Conservation (phyloP, 73 alveolate genomes). For the Paramecium sexaurelia region DNA sequence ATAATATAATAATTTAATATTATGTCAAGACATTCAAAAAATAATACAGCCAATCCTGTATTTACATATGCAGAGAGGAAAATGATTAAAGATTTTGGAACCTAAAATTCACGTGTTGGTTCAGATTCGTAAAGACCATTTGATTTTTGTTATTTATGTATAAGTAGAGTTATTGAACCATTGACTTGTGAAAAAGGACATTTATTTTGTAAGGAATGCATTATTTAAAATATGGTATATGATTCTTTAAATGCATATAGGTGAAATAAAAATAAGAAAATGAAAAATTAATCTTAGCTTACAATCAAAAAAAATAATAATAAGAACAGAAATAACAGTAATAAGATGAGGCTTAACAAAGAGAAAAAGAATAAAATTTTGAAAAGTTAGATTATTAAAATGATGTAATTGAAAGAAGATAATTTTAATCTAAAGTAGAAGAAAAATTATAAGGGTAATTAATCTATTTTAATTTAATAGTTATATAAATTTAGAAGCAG, state of each 20-base stretch:
- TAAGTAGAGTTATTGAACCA: constrained; percentile 84
- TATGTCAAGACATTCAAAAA: constrained; percentile 94
- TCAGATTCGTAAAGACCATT: constrained; percentile 87
- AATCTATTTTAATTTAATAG: neutral
- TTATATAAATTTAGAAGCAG: neutral
- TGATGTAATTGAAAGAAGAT: constrained; percentile 30
- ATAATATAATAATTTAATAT: constrained; percentile 15
- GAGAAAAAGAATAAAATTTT: constrained; percentile 66
- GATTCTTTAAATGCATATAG: constrained; percentile 49
- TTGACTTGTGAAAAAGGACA: constrained; percentile 89
- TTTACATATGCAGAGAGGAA: constrained; percentile 92
- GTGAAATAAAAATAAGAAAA: constrained; percentile 75
- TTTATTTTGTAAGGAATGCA: constrained; percentile 89
- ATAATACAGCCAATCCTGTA: constrained; percentile 85
- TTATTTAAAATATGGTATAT: constrained; percentile 79
- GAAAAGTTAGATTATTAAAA: constrained; percentile 44
- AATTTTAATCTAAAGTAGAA: constrained; percentile 62
- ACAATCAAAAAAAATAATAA: constrained; percentile 48
- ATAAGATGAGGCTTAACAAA: constrained; percentile 54
- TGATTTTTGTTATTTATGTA: constrained; percentile 87
- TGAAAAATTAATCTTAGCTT: constrained; percentile 70
- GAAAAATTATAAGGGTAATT: constrained; percentile 64
- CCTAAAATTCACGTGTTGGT: constrained; percentile 83
- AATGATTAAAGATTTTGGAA: constrained; percentile 90
- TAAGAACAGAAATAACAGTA: neutral